Evolutionary conservation across 768 basidiomycete genomes (phyloP), one percentile per base, ranked within the genome.

Genomic region (Phanerodontia chrysosporium): DNA sequence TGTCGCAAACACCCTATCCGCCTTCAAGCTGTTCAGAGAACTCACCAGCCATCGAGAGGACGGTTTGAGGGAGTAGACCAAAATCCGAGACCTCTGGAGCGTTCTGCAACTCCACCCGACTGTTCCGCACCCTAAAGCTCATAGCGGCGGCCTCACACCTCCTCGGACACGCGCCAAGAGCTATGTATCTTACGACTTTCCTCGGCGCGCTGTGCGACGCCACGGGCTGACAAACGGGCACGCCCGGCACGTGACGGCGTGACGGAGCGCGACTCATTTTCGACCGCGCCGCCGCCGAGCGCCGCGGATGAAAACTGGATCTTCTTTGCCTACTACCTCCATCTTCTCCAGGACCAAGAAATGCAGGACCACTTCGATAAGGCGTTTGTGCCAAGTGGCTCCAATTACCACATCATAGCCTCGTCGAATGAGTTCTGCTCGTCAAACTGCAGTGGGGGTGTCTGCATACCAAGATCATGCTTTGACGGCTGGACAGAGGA

Each of bases 261-360:
- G 61, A 62, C 57, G 35, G 45, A 58, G 58, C 64, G 64, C 64
- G 64, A 58, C 53, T 61, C 59, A 56, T 62, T 57, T 52, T 46
- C 49, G 55, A 30, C 4, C 49, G 51, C 9, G 14, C 39, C 21
- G 54, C 51, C 48, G 22, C 51, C 32, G 27, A 48, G 45, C 45
- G 49, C 51, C 13, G 21, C 51, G 51, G 51, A 51, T 18, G 51
- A 36, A 51, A 51, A 28, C 3, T 25, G 13, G 28, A 28, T 16
- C 21, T 10, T 28, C 28, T 32, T 32, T 21, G 29, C 32, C 18
- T 32, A 2, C 29, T 30, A 32, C 49, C 49, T 30, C 30, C 30
- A 30, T 51, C 49, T 8, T n/a, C 18, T 6, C 48, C 7, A 28
- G n/a, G n/a, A n/a, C n/a, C n/a, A n/a, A n/a, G n/a, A 42, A 8